Conservation (phyloP, 768 basidiomycete genomes). For the Rhodotorula sphaerocarpa region DNA sequence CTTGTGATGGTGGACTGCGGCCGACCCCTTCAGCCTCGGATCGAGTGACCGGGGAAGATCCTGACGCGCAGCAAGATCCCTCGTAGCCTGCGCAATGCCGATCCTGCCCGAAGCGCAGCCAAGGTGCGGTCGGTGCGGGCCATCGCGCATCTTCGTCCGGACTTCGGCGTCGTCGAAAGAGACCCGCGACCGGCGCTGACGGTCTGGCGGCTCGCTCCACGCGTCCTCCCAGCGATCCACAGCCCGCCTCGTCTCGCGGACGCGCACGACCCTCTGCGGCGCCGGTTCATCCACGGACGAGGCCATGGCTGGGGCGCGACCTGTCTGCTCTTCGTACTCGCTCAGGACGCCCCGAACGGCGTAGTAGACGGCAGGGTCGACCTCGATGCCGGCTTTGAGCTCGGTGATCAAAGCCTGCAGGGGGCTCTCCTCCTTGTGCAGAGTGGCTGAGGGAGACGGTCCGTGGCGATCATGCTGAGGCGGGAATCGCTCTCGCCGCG, state of each 20-base stretch:
- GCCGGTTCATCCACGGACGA: not conserved
- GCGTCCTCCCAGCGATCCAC: not conserved
- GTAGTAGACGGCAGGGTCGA: conserved; percentile 14
- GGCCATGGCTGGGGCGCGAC: not conserved
- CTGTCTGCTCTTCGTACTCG: conserved; percentile 2
- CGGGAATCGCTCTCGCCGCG: not conserved
- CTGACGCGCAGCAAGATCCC: too few species aligned
- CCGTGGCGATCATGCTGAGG: not conserved
- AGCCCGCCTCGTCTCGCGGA: not conserved
- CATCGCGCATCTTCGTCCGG: too few species aligned
- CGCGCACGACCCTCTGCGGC: not conserved
- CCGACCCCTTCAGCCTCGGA: too few species aligned
- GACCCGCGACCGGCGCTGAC: not conserved
- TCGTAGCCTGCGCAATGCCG: too few species aligned
- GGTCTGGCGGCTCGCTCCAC: not conserved
- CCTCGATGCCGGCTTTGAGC: not conserved
- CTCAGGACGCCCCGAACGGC: conserved; percentile 14
- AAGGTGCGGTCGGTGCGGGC: too few species aligned
- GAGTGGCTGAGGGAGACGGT: not conserved
- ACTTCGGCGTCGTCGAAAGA: not conserved
- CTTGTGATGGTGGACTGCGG: too few species aligned
- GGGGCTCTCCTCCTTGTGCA: not conserved
- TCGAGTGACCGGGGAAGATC: too few species aligned
- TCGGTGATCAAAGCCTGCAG: not conserved
- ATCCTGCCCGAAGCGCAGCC: too few species aligned